Percentiles rank a stretch among this genome's conserved stretches.
Conservation (phyloP, 352 stramenopile genomes). For the Phytophthora hibernalis region DNA sequence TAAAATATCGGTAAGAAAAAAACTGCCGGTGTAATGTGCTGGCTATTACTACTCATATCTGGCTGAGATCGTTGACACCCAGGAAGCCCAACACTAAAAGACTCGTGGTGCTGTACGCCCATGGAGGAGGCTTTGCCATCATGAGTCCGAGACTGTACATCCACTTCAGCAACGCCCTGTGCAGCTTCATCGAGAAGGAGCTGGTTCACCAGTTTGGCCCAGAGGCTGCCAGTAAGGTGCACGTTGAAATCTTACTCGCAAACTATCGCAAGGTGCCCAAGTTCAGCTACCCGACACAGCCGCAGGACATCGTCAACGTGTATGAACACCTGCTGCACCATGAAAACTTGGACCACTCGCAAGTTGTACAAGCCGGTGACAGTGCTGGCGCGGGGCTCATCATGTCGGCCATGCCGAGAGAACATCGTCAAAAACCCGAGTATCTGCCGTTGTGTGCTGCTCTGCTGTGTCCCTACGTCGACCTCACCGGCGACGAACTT, state of each 20-base stretch:
- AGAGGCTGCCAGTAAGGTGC: constrained; percentile 10
- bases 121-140: constrained; percentile 57
- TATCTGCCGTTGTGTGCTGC: constrained; percentile 42
- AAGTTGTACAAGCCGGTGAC: constrained; percentile 54
- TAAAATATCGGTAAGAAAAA: too few species aligned
- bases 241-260: constrained; percentile 52
- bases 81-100: constrained; percentile 15
- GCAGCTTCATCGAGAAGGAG: constrained; percentile 34
- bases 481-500: constrained; percentile 39
- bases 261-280: constrained; percentile 66
- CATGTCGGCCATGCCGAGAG: constrained; percentile 49
- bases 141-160: constrained; percentile 54
- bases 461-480: constrained; percentile 42
- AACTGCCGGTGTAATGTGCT: too few species aligned
- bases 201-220: constrained; percentile 21
- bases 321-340: constrained; percentile 51
- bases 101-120: constrained; percentile 47
- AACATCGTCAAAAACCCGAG: constrained; percentile 30
- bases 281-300: constrained; percentile 47
- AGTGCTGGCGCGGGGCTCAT: constrained; percentile 51
- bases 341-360: constrained; percentile 38
- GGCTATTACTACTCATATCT: too few species aligned
- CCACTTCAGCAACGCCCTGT: constrained; percentile 41
- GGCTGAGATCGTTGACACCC: constrained; percentile 26
- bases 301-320: constrained; percentile 47